These are phyloP conservation scores for Gelatoporia subvermispora DNA, from an alignment of 768 basidiomycete genomes.

Conservation along the genomic window DNA sequence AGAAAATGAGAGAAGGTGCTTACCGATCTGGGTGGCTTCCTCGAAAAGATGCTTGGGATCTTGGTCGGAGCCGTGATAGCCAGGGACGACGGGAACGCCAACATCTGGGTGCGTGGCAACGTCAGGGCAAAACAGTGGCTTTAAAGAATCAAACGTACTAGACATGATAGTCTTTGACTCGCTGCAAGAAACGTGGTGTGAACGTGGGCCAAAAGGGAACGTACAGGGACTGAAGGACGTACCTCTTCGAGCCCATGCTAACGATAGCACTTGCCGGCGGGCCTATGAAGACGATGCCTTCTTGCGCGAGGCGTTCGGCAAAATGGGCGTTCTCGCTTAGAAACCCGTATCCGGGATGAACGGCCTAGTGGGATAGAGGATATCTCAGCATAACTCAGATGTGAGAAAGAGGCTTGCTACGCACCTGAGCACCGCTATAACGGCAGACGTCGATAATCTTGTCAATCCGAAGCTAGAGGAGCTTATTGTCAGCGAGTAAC, in stretches of 20 bases:
- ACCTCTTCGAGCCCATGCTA: slow-evolving; percentile 97
- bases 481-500: too few species aligned
- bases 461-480: slow-evolving; percentile 83
- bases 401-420: slow-evolving; percentile 12
- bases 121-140: slow-evolving; percentile 1
- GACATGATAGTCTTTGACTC: slow-evolving; percentile 97
- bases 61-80: slow-evolving; percentile 86
- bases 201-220: too few species aligned
- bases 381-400: neutral
- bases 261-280: slow-evolving; percentile 84
- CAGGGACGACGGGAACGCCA: slow-evolving; percentile 89
- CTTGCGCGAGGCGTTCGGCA: slow-evolving; percentile 64
- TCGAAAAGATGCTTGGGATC: slow-evolving; percentile 60
- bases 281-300: slow-evolving; percentile 86
- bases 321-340: slow-evolving; percentile 89
- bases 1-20: neutral
- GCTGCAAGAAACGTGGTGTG: slow-evolving; percentile 36
- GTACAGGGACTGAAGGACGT: neutral
- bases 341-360: slow-evolving; percentile 93
- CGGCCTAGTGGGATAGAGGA: slow-evolving; percentile 53
- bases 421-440: slow-evolving; percentile 78
- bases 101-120: slow-evolving; percentile 47
- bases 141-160: slow-evolving; percentile 34
- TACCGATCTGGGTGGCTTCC: slow-evolving; percentile 72
- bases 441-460: slow-evolving; percentile 84